phyloP scores from a whole-genome alignment of 495 filamentous ascomycete species.

The Aspergillus sparsus region DNA sequence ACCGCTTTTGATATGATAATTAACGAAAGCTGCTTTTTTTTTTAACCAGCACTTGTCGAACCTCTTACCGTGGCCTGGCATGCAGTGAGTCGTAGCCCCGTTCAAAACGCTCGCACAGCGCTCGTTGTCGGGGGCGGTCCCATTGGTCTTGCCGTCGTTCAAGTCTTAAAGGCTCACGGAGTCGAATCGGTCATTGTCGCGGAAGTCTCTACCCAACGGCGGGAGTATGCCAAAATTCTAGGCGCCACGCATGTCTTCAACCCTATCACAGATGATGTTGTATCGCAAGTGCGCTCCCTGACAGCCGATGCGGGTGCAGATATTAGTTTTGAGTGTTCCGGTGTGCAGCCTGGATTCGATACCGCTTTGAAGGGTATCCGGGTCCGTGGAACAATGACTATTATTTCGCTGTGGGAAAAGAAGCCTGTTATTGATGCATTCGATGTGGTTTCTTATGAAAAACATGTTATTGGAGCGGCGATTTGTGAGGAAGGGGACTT shows the following conservation, averaged over 20 bases:
- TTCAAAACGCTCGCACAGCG: conserved; percentile 47
- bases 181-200: conserved; percentile 56
- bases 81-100: conserved; percentile 51
- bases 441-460: conserved; percentile 29
- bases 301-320: conserved; percentile 22
- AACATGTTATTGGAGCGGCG: conserved; percentile 29
- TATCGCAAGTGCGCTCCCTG: conserved; percentile 23
- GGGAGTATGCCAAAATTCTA: conserved; percentile 22
- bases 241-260: conserved; percentile 30
- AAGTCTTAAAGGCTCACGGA: conserved; percentile 51
- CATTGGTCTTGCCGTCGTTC: conserved; percentile 62
- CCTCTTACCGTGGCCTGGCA: conserved; percentile 67
- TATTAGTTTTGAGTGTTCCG: conserved; percentile 35
- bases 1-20: background rate
- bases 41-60: conserved; percentile 54
- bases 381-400: conserved; percentile 27
- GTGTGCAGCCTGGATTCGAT: conserved; percentile 33
- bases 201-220: conserved; percentile 26
- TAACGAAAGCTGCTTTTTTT: background rate
- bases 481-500: conserved; percentile 55
- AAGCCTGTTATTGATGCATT: conserved; percentile 29
- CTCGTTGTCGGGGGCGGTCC: conserved; percentile 63
- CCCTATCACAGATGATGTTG: conserved; percentile 25
- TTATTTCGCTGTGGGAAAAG: conserved; percentile 33
- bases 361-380: conserved; percentile 27